Percentiles rank a stretch among this genome's conserved stretches.
Evolutionary conservation across 2,329 filamentous ascomycete genomes (phyloP).

Genomic region (Ophiostoma piceae): DNA sequence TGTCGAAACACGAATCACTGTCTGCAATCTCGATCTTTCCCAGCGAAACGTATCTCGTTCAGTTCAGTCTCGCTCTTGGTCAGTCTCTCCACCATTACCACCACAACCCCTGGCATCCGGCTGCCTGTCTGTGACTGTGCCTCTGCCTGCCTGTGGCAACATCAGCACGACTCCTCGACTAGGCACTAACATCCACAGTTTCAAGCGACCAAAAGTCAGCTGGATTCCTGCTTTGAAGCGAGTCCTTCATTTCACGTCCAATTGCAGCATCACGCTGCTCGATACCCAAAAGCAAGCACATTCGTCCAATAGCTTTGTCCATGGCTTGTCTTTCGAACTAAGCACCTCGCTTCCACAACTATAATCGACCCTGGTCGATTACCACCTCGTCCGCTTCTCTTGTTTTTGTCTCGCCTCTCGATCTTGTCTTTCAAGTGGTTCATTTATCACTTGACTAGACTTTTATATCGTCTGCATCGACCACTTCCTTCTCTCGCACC

Average conservation of each 20-base stretch:
- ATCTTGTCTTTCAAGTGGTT: not conserved
- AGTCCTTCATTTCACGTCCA: not conserved
- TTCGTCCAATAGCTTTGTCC: conserved; percentile 29
- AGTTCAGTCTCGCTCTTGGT: conserved; percentile 13
- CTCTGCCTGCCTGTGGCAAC: not conserved
- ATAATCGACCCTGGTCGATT: conserved; percentile 26
- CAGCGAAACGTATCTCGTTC: not conserved
- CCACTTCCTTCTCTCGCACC: not conserved
- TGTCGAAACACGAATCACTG: not conserved
- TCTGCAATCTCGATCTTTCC: not conserved
- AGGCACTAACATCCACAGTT: not conserved
- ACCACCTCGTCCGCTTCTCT: conserved; percentile 32
- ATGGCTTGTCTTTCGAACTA: conserved; percentile 33
- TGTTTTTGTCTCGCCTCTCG: not conserved
- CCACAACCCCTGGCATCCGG: not conserved
- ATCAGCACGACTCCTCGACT: not conserved
- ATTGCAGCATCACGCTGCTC: not conserved
- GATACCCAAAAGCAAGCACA: not conserved
- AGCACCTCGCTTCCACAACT: conserved; percentile 21
- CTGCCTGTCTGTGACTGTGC: not conserved
- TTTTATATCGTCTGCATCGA: not conserved
- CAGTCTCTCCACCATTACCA: not conserved
- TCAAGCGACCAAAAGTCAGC: conserved; percentile 7
- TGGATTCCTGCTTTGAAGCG: conserved; percentile 7
- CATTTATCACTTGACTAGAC: not conserved